These are phyloP conservation scores for Suillus weaverae DNA, from an alignment of 768 basidiomycete genomes.

Conservation along the genomic window DNA sequence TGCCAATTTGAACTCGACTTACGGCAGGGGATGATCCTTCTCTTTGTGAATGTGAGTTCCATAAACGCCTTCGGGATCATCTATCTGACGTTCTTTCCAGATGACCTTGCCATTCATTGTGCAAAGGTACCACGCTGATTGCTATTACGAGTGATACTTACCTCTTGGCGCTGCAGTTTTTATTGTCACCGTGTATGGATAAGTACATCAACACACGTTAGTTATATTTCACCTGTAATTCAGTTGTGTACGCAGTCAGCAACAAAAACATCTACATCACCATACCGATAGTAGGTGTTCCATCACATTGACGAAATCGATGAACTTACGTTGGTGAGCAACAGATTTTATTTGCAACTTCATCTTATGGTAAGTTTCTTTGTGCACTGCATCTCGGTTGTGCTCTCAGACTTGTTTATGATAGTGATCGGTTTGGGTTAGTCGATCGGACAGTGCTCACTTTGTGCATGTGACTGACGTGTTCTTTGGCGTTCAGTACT, in stretches of 20 bases:
- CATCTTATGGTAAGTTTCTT: not conserved
- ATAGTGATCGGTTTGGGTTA: slow-evolving; percentile 4
- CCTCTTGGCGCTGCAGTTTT: not conserved
- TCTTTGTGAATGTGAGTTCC: not conserved
- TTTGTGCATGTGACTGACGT: not conserved
- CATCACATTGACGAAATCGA: not conserved
- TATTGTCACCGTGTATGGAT: slow-evolving; percentile 12
- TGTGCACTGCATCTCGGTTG: not conserved
- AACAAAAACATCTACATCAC: slow-evolving; percentile 1
- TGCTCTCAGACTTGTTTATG: not conserved
- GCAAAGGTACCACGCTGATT: not conserved
- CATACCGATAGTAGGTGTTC: not conserved
- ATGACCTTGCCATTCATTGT: not conserved
- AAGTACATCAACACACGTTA: not conserved
- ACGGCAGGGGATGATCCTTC: not conserved
- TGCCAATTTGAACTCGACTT: not conserved
- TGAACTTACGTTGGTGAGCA: not conserved
- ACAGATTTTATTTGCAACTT: not conserved
- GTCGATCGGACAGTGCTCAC: not conserved
- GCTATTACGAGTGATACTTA: not conserved
- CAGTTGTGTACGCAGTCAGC: not conserved
- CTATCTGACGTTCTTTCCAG: not conserved
- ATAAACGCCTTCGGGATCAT: not conserved
- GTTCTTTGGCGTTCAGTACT: not conserved
- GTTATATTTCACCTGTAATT: not conserved